These are phyloP conservation scores for Fusarium falciforme DNA, from an alignment of 2,329 filamentous ascomycete species.

Conservation along the genomic window DNA sequence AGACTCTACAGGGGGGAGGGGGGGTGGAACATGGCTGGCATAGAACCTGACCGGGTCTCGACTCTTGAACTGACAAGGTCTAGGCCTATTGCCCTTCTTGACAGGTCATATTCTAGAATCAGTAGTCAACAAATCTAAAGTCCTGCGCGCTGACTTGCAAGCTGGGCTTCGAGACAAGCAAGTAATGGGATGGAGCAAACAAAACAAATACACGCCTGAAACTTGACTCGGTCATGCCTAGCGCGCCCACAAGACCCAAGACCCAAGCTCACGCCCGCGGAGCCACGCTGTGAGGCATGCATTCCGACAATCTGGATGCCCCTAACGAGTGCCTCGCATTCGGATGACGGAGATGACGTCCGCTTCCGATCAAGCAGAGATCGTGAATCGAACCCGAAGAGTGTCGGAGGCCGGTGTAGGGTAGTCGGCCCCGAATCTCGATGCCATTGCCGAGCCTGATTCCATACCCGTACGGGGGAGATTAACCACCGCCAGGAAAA, in stretches of 20 bases:
- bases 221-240: constrained; percentile 23
- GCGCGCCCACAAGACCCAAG: constrained; percentile 1
- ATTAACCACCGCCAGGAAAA: constrained; percentile 14
- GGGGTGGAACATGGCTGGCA: not conserved
- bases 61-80: constrained; percentile 24
- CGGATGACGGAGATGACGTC: not conserved
- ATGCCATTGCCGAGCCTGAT: not conserved
- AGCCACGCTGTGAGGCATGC: not conserved
- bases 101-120: constrained; percentile 32
- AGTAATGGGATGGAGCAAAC: not conserved
- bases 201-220: not conserved
- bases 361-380: not conserved
- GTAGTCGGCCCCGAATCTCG: not conserved
- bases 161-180: constrained; percentile 1
- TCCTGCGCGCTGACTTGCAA: constrained; percentile 13
- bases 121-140: constrained; percentile 26
- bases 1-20: not conserved
- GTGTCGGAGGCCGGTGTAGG: not conserved
- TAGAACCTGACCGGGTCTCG: not conserved
- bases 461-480: not conserved
- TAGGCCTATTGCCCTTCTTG: constrained; percentile 16
- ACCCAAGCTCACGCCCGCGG: not conserved
- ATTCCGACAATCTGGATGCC: constrained; percentile 25
- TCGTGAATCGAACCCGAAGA: not conserved
- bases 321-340: constrained; percentile 2